A percentile compares a stretch with the other conserved stretches of the same genome.
These are phyloP conservation scores for Graphilbum sp. DNA, from an alignment of 2,329 filamentous ascomycete genomes.

Conservation along the genomic window DNA sequence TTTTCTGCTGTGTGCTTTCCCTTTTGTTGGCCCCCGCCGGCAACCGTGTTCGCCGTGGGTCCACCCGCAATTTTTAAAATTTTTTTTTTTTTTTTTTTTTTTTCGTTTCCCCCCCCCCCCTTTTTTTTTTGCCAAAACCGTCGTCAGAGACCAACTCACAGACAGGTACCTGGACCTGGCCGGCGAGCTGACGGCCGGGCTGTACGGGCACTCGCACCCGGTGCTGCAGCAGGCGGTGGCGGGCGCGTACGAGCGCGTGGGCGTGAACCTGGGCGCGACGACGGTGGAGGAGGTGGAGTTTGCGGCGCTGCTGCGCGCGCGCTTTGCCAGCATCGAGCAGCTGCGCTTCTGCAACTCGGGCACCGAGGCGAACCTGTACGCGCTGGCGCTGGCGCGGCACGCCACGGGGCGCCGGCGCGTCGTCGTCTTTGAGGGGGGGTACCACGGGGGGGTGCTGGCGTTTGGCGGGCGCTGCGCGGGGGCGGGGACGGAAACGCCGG, in stretches of 20 bases:
- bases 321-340: conserved; percentile 36
- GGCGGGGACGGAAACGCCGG: too few relatives aligned
- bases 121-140: too few relatives aligned
- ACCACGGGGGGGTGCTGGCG: conserved; percentile 29
- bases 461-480: conserved; percentile 17
- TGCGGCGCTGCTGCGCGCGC: conserved; percentile 31
- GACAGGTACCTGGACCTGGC: conserved; percentile 40
- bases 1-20: too few relatives aligned
- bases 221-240: conserved; percentile 31
- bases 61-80: too few relatives aligned
- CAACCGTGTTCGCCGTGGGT: too few relatives aligned
- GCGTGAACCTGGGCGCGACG: conserved; percentile 36
- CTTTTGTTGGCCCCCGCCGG: too few relatives aligned
- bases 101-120: too few relatives aligned
- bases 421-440: conserved; percentile 32
- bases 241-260: conserved; percentile 29
- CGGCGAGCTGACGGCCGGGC: conserved; percentile 45
- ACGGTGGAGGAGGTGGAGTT: conserved; percentile 31
- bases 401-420: conserved; percentile 27
- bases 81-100: too few relatives aligned
- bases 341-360: conserved; percentile 48
- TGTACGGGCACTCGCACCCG: conserved; percentile 51
- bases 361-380: conserved; percentile 45
- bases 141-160: too few relatives aligned
- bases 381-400: conserved; percentile 32